Percentiles rank a stretch among this genome's conserved stretches.
phyloP scores from a whole-genome alignment of 1,139 yeast genomes.

The Kluyveromyces marxianus region DNA sequence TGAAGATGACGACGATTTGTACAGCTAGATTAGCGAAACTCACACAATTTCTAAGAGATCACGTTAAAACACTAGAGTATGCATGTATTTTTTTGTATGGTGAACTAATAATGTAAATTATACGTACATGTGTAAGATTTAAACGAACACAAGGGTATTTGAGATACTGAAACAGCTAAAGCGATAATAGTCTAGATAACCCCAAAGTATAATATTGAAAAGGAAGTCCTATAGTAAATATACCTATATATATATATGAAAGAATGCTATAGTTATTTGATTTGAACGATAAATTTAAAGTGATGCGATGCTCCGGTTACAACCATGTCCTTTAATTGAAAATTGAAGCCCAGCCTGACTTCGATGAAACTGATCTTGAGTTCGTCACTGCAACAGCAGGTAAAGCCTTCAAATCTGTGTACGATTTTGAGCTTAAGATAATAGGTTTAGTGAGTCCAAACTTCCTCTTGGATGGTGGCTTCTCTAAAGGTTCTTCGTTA shows the following conservation, averaged over 20 bases:
- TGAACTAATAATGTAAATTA: too few relatives aligned
- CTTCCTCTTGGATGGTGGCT: not conserved
- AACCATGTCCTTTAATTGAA: not conserved
- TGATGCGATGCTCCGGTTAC: too few relatives aligned
- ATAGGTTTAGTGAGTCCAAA: slow-evolving; percentile 12
- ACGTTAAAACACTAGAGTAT: not conserved
- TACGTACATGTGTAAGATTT: too few relatives aligned
- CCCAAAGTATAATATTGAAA: too few relatives aligned
- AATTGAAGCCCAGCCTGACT: slow-evolving; percentile 2
- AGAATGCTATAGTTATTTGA: too few relatives aligned
- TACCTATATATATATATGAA: too few relatives aligned
- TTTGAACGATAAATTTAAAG: too few relatives aligned
- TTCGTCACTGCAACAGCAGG: not conserved
- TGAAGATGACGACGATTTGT: slow-evolving; percentile 83
- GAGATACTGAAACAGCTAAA: too few relatives aligned
- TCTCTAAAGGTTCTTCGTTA: not conserved
- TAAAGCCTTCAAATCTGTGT: not conserved
- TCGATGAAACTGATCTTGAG: not conserved
- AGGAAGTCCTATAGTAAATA: too few relatives aligned
- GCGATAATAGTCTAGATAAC: too few relatives aligned
- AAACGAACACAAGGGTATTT: too few relatives aligned
- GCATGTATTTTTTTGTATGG: too few relatives aligned
- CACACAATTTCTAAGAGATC: slow-evolving; percentile 5
- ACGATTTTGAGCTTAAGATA: slow-evolving; percentile 3
- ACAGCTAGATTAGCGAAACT: slow-evolving; percentile 43